Conservation (phyloP, 2,329 filamentous ascomycete species). For the Ophiocordyceps camponoti-rufipedis region DNA sequence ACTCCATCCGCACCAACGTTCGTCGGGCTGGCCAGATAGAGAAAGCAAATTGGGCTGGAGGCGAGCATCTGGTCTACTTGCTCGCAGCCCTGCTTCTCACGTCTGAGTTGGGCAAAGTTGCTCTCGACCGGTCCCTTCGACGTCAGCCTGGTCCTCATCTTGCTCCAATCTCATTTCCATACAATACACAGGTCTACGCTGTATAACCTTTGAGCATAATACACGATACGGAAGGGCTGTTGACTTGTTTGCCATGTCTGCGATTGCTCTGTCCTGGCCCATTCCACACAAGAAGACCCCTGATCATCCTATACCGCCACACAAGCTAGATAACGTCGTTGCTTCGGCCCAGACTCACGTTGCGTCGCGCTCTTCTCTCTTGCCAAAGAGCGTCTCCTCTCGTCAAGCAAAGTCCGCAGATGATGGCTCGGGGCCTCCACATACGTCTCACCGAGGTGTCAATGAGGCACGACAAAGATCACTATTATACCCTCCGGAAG, state of each 20-base stretch:
- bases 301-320: neutral
- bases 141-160: too few species aligned
- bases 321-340: neutral
- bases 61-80: too few species aligned
- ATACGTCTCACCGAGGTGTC: conserved; percentile 44
- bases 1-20: too few species aligned
- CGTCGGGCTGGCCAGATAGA: too few species aligned
- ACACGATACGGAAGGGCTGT: too few species aligned
- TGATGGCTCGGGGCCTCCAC: conserved; percentile 40
- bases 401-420: conserved; percentile 5
- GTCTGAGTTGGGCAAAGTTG: too few species aligned
- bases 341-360: neutral
- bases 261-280: neutral
- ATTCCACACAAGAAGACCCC: neutral
- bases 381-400: neutral
- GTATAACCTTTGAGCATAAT: too few species aligned
- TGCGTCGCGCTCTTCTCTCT: neutral
- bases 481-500: conserved; percentile 55
- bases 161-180: too few species aligned
- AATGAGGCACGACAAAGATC: conserved; percentile 41
- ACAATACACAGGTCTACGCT: too few species aligned
- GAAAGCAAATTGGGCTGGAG: too few species aligned
- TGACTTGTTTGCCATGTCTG: neutral
- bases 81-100: too few species aligned
- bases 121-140: too few species aligned